Evolutionary conservation across 257 asterid genomes (phyloP), one percentile per base, ranked within the genome.

Genomic region (Striga asiatica): DNA sequence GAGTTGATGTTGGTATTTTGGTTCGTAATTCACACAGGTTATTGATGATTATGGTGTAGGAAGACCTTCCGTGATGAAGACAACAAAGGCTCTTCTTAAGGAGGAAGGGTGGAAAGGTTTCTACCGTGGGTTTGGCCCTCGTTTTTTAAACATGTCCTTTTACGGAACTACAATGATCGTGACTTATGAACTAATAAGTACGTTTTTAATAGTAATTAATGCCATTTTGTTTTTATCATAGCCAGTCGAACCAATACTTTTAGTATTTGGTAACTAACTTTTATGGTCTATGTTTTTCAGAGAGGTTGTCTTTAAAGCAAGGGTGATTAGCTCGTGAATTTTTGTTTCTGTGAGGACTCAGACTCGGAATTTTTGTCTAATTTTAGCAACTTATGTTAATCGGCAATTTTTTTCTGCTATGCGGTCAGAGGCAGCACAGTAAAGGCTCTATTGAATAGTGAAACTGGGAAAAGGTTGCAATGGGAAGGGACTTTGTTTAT

Each of bases 31-130:
- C 22, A 42, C 2, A 51, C 54, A 88, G 97, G 97, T 89, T 28
- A 83, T 89, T 37, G 98, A 86, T 69, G 82, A 86, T 66, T 80
- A 78, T 72, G 96, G 94, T 39, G 71, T 47, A 57, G 98, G 98
- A 65, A 80, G 96, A 51, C 94, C 98, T 23, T 83, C 96, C 0
- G 89, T 86, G 41, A 55, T 83, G 71, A 86, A 80, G 73, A 86
- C 96, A 0, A 50, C 79, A 11, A 89, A 56, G 81, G 29, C 66
- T 38, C 95, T 89, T 52, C 31, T 89, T 32, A 67, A 66, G 66
- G 95, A 86, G 81, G 95, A 89, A 47, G 98, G 96, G 32, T 83
- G 98, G 96, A 79, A 66, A 60, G 98, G 98, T 5, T 83, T 89
- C 68, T 89, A 86, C 55, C 72, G 94, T 67, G 98, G 98, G 32